Evolutionary conservation across 108 stramenopile species (phyloP), one percentile per base, ranked within the genome.

Genomic region (Aurantiochytrium sp.): DNA sequence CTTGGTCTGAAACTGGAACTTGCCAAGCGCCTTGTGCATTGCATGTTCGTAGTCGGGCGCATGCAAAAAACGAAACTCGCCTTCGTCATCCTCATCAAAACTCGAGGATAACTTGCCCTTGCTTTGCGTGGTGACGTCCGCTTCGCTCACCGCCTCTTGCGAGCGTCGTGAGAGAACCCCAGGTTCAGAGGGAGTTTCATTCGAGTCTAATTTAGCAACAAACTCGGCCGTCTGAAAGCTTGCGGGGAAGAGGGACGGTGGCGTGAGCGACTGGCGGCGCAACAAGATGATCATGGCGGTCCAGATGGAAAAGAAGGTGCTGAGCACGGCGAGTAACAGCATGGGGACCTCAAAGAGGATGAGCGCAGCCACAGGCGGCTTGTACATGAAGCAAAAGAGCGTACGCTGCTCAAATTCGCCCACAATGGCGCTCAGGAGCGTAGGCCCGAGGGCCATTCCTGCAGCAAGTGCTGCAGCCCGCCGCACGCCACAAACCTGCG

Each of bases 381-480:
- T 47, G 51, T 83, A 83, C 76, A 53, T 47, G 76, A 83, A 83
- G 76, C 76, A 83, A 83, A 83, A 83, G 45, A 83, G 51, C 43
- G 76, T 83, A 6, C 51, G 45, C 76, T 83, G 76, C 76, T 83
- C 76, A 4, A 83, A 83, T 43, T 47, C 28, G 45, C 49, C 76
- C 25, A 83, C 45, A 6, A 83, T 10, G 10, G 51, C 49, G 23
- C 45, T 53, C 45, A 83, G n/a, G n/a, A 83, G 76, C 51, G 76
- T 53, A 1, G 51, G 42, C 25, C 35, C 35, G 21, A 69, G 25
- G 10, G 64, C 25, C 3, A 69, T 28, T 23, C 25, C 42, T 69
- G 64, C 64, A 8, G 64, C 64, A 28, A 69, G 64, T 42, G 64
- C 64, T 10, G 64, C 64, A 18, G 35, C 64, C 8, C 64, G 64